Base-by-base conservation (phyloP, 2,329 filamentous ascomycete genomes). In the Pezicula radicicola region DNA sequence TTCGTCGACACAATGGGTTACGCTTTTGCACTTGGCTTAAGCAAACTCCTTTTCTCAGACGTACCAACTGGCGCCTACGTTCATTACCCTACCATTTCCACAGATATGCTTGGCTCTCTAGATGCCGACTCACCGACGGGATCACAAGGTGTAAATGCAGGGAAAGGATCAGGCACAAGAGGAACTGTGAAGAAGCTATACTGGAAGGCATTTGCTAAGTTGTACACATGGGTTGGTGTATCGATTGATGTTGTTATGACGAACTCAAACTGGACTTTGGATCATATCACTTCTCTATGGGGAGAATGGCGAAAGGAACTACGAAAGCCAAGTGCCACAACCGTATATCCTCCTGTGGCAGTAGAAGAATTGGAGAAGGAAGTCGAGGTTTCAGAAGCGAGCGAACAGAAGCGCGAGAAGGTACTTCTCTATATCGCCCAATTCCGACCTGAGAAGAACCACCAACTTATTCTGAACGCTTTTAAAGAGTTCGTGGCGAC, bases 1-100 rank as follows among this genome's bases (percentile, higher is more conserved):
- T 96, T 97, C 68, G 79, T 99, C 62, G 94, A 99, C 66, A 99
- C 94, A 2, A 97, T 99, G 92, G 94, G 94, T 56, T 99, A 97
- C 65, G 91, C 93, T 25, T 99, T 97, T 67, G 82, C 89, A 0
- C 80, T 96, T 10, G 91, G 89, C 8, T 77, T 97, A 3, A 88
- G 80, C 69, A 94, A 91, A 66, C 80, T 88, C 57, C 76, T 97
- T 21, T 97, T 97, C 66, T 87, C 81, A 0, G 70, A 74, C 35
- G 81, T 97, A 1, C 89, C 93, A 0, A 97, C 91, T 0, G 91
- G 83, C 43, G 92, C 94, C 48, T 99, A 99, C 66, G 92, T 97
- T 1, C 94, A 99, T 72, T 99, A 97, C 67, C 94, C 94, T 1
- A 97, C 93, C 51, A 99, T 99, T 49, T 97, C 92, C 3, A 99